phyloP scores from a whole-genome alignment of 441 rosid species.

The Adansonia grandidieri region DNA sequence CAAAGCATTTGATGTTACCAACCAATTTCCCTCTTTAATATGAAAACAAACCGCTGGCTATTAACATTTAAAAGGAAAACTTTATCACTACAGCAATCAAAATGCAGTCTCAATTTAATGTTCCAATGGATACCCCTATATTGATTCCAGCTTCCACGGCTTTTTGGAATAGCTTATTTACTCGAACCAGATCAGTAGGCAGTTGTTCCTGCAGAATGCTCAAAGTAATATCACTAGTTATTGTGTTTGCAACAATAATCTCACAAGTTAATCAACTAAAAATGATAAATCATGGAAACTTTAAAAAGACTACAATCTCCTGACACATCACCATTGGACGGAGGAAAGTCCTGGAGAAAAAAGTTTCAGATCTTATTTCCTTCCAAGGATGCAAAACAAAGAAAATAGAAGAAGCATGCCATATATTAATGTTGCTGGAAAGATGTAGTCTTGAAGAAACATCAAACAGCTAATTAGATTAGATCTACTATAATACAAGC shows the following conservation, averaged over 20 bases:
- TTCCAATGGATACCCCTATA: constrained; percentile 60
- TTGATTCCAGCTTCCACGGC: constrained; percentile 73
- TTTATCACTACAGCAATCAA: background rate
- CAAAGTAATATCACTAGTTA: constrained; percentile 18
- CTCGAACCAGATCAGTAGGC: constrained; percentile 79
- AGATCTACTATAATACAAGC: background rate
- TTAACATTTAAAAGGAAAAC: constrained; percentile 13
- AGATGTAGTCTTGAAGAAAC: background rate
- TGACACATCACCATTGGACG: background rate
- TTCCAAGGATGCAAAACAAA: background rate
- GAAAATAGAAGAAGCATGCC: background rate
- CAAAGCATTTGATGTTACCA: background rate
- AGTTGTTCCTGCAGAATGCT: constrained; percentile 74
- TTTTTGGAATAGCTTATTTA: constrained; percentile 71
- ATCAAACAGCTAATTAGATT: background rate
- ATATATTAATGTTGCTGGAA: background rate
- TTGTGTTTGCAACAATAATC: background rate
- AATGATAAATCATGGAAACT: constrained; percentile 8
- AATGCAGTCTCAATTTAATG: background rate
- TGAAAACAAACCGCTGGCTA: background rate
- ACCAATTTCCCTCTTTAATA: background rate
- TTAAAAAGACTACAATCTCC: background rate
- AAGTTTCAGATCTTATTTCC: constrained; percentile 9
- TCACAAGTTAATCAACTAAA: background rate
- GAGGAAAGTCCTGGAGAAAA: background rate